Percentiles rank a stretch among this genome's conserved stretches.
phyloP scores from a whole-genome alignment of 2,329 filamentous ascomycete genomes.

The Thermomyces lanuginosus region DNA sequence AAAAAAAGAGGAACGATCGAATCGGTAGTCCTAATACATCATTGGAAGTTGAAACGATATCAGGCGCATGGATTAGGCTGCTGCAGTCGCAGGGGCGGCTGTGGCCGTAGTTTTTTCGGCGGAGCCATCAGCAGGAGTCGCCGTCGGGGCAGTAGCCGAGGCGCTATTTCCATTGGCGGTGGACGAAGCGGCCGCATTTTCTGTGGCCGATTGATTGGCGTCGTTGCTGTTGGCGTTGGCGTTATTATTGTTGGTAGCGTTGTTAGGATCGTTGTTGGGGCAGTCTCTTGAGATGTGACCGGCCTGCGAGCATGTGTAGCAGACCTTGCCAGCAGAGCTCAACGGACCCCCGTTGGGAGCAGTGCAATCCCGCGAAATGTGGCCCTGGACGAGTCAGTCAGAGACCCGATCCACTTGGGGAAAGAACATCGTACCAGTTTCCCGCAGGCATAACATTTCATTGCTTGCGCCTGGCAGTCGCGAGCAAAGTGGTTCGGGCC shows the following conservation, averaged over 20 bases:
- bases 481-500: constrained; percentile 96
- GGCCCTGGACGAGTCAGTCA: constrained; percentile 34
- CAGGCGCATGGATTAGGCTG: constrained; percentile 13
- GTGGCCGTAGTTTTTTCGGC: constrained; percentile 19
- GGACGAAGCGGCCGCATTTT: constrained; percentile 23
- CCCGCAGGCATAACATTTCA: constrained; percentile 97
- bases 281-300: constrained; percentile 95
- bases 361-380: constrained; percentile 90
- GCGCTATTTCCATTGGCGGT: constrained; percentile 17
- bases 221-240: constrained; percentile 21
- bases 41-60: constrained; percentile 2
- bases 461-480: constrained; percentile 93
- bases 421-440: constrained; percentile 43
- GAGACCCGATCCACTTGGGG: not conserved
- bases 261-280: constrained; percentile 51
- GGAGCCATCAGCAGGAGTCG: constrained; percentile 15
- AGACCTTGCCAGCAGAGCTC: constrained; percentile 94
- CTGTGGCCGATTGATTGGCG: constrained; percentile 19
- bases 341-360: constrained; percentile 90
- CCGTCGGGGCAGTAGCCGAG: constrained; percentile 28
- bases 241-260: constrained; percentile 18
- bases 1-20: no score
- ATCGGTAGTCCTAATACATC: no score
- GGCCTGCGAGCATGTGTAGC: constrained; percentile 91
- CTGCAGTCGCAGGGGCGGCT: constrained; percentile 23